phyloP scores from a whole-genome alignment of 192 early-diverging fungal genomes.

The Helicostylum pulchrum region DNA sequence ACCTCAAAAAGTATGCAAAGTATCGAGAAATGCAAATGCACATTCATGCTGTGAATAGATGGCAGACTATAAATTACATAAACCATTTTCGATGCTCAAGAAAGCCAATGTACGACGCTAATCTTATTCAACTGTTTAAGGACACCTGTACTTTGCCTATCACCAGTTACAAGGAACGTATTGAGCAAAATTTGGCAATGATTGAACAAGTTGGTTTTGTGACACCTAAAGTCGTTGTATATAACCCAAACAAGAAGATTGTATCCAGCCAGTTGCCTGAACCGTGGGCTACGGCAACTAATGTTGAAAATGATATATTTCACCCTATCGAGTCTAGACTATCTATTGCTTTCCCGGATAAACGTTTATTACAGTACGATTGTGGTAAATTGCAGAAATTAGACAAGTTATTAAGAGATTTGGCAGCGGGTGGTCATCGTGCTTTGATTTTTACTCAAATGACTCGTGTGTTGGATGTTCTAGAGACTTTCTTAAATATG shows the following conservation, averaged over 20 bases:
- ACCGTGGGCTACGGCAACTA: conserved; percentile 5
- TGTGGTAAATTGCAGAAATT: conserved; percentile 75
- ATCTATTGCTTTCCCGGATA: conserved; percentile 81
- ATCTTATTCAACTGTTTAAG: conserved; percentile 27
- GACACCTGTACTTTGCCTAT: not conserved
- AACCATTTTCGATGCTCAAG: conserved; percentile 40
- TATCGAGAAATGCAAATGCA: conserved; percentile 33
- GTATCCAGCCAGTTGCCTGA: not conserved
- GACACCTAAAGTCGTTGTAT: conserved; percentile 50
- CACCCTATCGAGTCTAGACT: conserved; percentile 59
- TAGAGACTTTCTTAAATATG: conserved; percentile 66
- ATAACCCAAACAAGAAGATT: conserved; percentile 12
- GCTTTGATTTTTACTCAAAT: conserved; percentile 67
- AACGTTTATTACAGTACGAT: conserved; percentile 78
- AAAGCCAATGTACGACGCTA: conserved; percentile 42
- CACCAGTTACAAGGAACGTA: conserved; percentile 35
- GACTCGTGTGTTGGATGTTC: conserved; percentile 63
- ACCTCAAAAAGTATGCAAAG: conserved; percentile 38
- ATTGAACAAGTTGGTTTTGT: conserved; percentile 60
- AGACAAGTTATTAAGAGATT: conserved; percentile 47
- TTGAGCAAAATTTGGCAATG: conserved; percentile 36
- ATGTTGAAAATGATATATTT: conserved; percentile 50
- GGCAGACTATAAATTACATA: conserved; percentile 43
- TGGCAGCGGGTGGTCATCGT: conserved; percentile 59
- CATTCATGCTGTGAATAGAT: conserved; percentile 26